phyloP scores from a whole-genome alignment of 305 asterid species.

The Fraxinus baroniana region DNA sequence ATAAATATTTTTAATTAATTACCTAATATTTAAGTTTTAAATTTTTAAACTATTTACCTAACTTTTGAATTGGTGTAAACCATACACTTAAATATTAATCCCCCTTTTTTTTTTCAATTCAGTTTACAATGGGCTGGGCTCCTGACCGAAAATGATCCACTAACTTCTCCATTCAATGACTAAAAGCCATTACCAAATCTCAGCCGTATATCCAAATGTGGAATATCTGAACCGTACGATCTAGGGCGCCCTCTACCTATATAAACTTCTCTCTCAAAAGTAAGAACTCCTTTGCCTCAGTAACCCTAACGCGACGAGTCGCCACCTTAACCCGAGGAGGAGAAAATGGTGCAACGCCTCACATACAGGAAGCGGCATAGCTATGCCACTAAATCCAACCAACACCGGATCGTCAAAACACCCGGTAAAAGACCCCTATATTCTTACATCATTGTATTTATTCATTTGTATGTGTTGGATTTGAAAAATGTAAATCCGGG shows the following conservation, averaged over 20 bases:
- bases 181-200: background rate
- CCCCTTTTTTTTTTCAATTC: too few relatives aligned
- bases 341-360: conserved; percentile 51
- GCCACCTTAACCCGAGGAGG: background rate
- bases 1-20: too few relatives aligned
- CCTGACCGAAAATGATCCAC: background rate
- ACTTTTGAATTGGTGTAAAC: too few relatives aligned
- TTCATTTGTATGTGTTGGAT: background rate
- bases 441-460: background rate
- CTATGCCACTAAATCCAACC: conserved; percentile 60
- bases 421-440: conserved; percentile 32
- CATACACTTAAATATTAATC: too few relatives aligned
- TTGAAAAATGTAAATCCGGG: background rate
- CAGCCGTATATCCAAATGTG: conserved; percentile 20
- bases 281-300: conserved; percentile 4
- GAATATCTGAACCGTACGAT: conserved; percentile 31
- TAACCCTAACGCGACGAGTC: background rate
- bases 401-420: conserved; percentile 52
- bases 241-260: conserved; percentile 43
- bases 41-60: too few relatives aligned
- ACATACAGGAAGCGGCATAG: conserved; percentile 52
- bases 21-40: too few relatives aligned
- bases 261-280: conserved; percentile 4
- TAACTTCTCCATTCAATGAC: background rate
- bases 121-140: background rate